Percentiles rank a stretch among this genome's conserved stretches.
phyloP scores from a whole-genome alignment of 257 asterid species.

The Nemophila menziesii region DNA sequence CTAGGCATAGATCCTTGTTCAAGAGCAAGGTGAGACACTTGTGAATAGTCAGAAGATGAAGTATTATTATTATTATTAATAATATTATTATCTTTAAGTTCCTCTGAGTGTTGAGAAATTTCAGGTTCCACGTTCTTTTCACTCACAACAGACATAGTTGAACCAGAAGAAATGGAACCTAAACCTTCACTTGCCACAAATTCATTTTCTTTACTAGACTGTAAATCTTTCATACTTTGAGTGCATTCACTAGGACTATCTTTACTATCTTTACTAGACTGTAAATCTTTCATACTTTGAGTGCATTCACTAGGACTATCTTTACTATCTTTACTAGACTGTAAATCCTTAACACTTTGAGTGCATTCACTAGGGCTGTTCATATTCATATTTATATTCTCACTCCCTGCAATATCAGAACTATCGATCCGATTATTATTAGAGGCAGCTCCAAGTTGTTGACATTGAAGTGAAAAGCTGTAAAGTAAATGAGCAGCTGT shows the following conservation, averaged over 20 bases:
- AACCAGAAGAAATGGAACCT: slow-evolving; percentile 20
- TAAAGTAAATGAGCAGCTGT: slow-evolving; percentile 29
- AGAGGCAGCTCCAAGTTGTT: slow-evolving; percentile 20
- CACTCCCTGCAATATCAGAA: slow-evolving; percentile 8
- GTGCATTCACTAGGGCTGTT: slow-evolving; percentile 21
- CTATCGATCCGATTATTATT: slow-evolving; percentile 1
- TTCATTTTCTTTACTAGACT: slow-evolving; percentile 17
- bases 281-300: slow-evolving; percentile 2
- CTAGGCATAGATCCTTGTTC: slow-evolving; percentile 5
- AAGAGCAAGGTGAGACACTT: not conserved
- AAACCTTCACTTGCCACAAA: slow-evolving; percentile 25
- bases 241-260: slow-evolving; percentile 23
- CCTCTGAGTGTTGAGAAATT: not conserved
- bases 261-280: slow-evolving; percentile 17
- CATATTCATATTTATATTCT: slow-evolving; percentile 2
- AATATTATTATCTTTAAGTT: slow-evolving; percentile 10
- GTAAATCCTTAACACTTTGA: not conserved
- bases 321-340: slow-evolving; percentile 6
- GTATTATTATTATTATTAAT: no score
- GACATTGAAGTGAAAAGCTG: slow-evolving; percentile 23
- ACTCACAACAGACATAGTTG: not conserved
- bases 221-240: slow-evolving; percentile 2
- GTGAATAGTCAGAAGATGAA: slow-evolving; percentile 14
- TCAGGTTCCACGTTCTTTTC: not conserved
- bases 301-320: slow-evolving; percentile 23